Percentiles rank a stretch among this genome's conserved stretches.
Evolutionary conservation across 306 rosid species (phyloP).

Genomic region (Senna tora): DNA sequence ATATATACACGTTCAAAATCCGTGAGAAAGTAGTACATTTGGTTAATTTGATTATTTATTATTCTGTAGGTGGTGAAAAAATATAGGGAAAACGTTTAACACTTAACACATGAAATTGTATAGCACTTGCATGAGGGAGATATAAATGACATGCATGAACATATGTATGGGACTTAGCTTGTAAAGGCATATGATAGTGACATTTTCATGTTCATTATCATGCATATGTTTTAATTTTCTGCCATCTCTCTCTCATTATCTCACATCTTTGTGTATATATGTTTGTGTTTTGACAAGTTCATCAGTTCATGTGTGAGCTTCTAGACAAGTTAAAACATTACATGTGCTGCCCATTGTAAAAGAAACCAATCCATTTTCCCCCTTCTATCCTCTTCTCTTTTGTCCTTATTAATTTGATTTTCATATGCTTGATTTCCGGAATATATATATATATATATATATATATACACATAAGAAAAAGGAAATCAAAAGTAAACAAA

Average conservation of each 20-base stretch:
- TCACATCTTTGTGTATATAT: not conserved
- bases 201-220: not conserved
- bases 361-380: conserved; percentile 6
- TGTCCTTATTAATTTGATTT: not conserved
- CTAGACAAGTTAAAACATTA: conserved; percentile 36
- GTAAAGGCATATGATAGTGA: conserved; percentile 26
- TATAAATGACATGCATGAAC: conserved; percentile 28
- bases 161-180: conserved; percentile 13
- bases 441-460: not conserved
- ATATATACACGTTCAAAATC: too few relatives aligned
- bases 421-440: conserved; percentile 24
- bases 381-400: not conserved
- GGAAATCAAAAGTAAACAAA: too few relatives aligned
- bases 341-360: conserved; percentile 46
- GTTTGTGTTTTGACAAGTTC: conserved; percentile 20
- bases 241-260: not conserved
- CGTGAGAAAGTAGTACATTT: too few relatives aligned
- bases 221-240: not conserved
- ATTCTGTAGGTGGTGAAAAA: not conserved
- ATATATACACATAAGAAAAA: not conserved
- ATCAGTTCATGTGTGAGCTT: conserved; percentile 30
- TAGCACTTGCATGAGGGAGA: not conserved
- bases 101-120: conserved; percentile 1
- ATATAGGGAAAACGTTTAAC: not conserved
- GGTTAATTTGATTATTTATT: too few relatives aligned